Conservation (phyloP, 345 rosid genomes). For the Cardiospermum halicacabum region DNA sequence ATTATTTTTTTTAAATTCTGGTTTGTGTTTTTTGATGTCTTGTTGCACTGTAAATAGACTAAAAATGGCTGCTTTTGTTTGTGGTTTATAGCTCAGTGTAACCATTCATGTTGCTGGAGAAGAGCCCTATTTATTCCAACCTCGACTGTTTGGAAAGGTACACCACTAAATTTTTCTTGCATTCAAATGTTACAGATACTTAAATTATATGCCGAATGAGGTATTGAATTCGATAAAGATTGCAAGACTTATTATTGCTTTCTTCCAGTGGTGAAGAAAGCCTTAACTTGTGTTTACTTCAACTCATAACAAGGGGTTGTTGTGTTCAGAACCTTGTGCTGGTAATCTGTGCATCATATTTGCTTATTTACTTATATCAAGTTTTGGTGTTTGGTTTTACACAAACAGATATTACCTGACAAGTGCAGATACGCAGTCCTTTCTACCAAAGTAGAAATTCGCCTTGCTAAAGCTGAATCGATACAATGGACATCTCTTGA, state of each 20-base stretch:
- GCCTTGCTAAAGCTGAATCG: slow-evolving; percentile 72
- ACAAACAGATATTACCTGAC: slow-evolving; percentile 62
- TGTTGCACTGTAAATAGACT: background rate
- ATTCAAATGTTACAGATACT: background rate
- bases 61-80: background rate
- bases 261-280: background rate
- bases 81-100: slow-evolving; percentile 66
- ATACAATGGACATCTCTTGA: slow-evolving; percentile 84
- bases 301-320: background rate
- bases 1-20: background rate
- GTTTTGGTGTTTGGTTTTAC: slow-evolving; percentile 9
- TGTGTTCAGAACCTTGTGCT: background rate
- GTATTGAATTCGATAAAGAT: background rate
- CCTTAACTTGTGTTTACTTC: background rate
- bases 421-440: slow-evolving; percentile 64
- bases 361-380: slow-evolving; percentile 2
- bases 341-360: background rate
- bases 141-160: slow-evolving; percentile 93
- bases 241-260: background rate
- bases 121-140: slow-evolving; percentile 69
- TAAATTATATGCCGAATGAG: background rate
- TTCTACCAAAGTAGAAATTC: slow-evolving; percentile 81
- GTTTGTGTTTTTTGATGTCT: background rate
- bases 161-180: background rate
- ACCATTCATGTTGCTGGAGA: slow-evolving; percentile 63